These are phyloP conservation scores for Torulaspora maleeae DNA, from an alignment of 805 yeast genomes.

Conservation along the genomic window DNA sequence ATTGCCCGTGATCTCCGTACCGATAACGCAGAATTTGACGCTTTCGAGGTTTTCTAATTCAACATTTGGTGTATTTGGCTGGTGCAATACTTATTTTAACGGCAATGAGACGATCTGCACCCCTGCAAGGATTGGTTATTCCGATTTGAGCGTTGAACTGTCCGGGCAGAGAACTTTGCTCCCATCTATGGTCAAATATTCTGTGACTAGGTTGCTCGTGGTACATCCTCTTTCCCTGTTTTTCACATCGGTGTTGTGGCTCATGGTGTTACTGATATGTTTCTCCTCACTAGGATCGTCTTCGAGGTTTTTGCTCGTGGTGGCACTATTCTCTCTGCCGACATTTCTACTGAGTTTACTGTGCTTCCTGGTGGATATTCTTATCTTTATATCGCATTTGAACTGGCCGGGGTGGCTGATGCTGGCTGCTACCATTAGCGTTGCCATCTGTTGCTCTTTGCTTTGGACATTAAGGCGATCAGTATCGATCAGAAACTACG, in stretches of 20 bases:
- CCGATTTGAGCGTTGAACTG: conserved; percentile 23
- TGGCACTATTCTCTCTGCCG: conserved; percentile 58
- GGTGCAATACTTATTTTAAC: conserved; percentile 39
- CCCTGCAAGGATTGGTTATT: conserved; percentile 21
- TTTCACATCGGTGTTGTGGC: conserved; percentile 45
- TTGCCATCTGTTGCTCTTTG: conserved; percentile 59
- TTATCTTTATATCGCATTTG: conserved; percentile 70
- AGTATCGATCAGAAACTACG: conserved; percentile 36
- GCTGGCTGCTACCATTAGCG: conserved; percentile 59
- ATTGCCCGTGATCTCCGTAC: conserved; percentile 56
- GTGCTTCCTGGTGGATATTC: conserved; percentile 75
- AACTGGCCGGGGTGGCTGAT: conserved; percentile 85
- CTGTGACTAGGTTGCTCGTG: conserved; percentile 55
- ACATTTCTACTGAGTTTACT: conserved; percentile 65
- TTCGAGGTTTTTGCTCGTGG: conserved; percentile 44
- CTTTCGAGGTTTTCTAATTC: conserved; percentile 48
- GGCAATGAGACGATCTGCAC: conserved; percentile 15
- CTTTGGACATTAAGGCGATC: conserved; percentile 71
- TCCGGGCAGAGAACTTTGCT: conserved; percentile 42
- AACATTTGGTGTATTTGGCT: conserved; percentile 68
- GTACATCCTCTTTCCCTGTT: conserved; percentile 66
- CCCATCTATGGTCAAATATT: conserved; percentile 56
- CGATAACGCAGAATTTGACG: conserved; percentile 46
- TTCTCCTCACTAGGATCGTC: conserved; percentile 36
- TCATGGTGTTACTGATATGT: conserved; percentile 40